Conservation (phyloP, 306 rosid species). For the Rosa multiflora region DNA sequence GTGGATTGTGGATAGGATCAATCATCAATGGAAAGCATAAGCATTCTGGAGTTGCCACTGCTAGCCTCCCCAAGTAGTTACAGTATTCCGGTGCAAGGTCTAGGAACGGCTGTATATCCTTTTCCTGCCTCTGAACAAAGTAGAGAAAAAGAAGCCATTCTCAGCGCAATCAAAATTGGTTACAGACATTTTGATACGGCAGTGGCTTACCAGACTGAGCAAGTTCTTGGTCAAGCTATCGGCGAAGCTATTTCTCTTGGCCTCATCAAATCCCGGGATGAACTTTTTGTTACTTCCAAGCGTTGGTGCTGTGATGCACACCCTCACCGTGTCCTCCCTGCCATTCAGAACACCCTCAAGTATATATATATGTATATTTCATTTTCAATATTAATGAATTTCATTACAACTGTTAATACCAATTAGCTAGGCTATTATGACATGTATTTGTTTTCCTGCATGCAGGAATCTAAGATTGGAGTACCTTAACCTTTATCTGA, state of each 20-base stretch:
- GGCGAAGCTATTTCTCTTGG: conserved; percentile 32
- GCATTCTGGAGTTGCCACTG: background rate
- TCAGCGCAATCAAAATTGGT: conserved; percentile 37
- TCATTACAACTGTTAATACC: background rate
- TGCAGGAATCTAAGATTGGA: conserved; percentile 26
- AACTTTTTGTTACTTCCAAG: conserved; percentile 63
- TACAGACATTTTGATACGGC: conserved; percentile 41
- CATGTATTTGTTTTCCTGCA: background rate
- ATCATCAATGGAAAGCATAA: background rate
- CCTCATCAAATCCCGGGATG: conserved; percentile 44
- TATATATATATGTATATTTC: background rate
- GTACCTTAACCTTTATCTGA: conserved; percentile 24
- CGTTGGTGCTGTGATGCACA: conserved; percentile 47
- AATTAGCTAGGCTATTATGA: background rate
- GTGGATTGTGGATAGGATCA: background rate
- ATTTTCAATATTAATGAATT: background rate
- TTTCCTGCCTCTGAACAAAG: background rate
- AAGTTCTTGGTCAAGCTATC: conserved; percentile 33
- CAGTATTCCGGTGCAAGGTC: conserved; percentile 24
- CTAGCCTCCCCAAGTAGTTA: background rate
- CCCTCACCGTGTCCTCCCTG: conserved; percentile 49
- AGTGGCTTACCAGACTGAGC: conserved; percentile 24
- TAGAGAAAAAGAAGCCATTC: conserved; percentile 15
- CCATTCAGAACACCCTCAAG: conserved; percentile 48
- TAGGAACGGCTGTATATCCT: conserved; percentile 31